phyloP scores from a whole-genome alignment of 2,329 filamentous ascomycete species.

The Ascochyta fabae region DNA sequence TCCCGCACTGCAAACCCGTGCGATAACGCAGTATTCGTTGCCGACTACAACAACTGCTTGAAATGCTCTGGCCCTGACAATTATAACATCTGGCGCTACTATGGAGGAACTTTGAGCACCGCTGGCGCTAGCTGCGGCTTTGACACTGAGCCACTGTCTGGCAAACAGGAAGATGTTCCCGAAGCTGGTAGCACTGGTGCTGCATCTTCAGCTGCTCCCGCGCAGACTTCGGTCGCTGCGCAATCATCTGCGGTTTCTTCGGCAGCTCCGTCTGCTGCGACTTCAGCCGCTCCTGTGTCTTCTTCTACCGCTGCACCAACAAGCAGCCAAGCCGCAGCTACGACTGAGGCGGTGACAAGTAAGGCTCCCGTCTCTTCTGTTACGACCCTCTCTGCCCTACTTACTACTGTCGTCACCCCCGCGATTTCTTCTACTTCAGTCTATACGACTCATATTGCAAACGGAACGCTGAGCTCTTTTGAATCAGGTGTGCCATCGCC shows the following conservation, averaged over 20 bases:
- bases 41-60: conserved; percentile 54
- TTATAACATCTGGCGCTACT: conserved; percentile 55
- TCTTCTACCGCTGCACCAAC: conserved; percentile 2
- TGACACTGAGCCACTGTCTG: conserved; percentile 21
- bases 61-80: conserved; percentile 52
- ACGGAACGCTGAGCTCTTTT: conserved; percentile 12
- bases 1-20: conserved; percentile 49
- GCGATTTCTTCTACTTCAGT: neutral
- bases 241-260: neutral
- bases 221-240: conserved; percentile 14
- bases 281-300: conserved; percentile 6
- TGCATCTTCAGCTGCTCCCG: conserved; percentile 13
- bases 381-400: neutral
- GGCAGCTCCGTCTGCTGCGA: neutral
- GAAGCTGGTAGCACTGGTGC: conserved; percentile 17
- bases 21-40: conserved; percentile 49
- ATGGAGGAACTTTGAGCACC: conserved; percentile 47
- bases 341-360: conserved; percentile 2
- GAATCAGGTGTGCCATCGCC: conserved; percentile 10
- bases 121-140: conserved; percentile 37
- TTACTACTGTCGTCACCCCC: neutral
- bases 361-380: conserved; percentile 10
- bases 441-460: neutral
- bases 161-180: conserved; percentile 28
- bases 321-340: neutral